Base-by-base conservation (phyloP, 2,329 filamentous ascomycete species). In the Neopestalotiopsis clavispora region DNA sequence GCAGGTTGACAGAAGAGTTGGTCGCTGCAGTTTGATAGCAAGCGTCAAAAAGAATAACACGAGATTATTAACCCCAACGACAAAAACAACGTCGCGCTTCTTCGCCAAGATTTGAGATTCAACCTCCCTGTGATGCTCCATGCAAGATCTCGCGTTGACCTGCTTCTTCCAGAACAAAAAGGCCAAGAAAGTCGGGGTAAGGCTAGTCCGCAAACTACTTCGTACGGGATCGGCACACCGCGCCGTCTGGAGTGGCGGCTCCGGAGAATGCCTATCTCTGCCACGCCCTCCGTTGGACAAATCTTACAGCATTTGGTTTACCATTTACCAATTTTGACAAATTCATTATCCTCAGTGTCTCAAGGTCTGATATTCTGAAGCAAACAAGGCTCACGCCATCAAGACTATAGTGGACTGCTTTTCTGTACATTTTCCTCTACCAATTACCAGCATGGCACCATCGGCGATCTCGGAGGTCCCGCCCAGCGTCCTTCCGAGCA, bases 381-480 rank as follows among this genome's bases (percentile, higher is more conserved):
- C n/a, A 20, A 6, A 52, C 45, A 52, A 12, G 10, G 6, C 10
- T 38, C 4, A 3, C 2, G 45, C 14, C 17, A 17, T 17, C 17
- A 20, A 52, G n/a, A n/a, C 12, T 14, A 3, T 10, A 20, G 28
- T 23, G 23, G 28, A 4, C 30, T 3, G 9, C 57, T 59, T 14
- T 59, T 59, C n/a, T n/a, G 49, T 13, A 28, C n/a, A 28, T 7
- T 5, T 64, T 20, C 20, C 14, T 20, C 9, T 49, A 17, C 40
- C 34, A 49, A 12, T n/a, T 49, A 10, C n/a, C 13, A 67, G 17
- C 67, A 80, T 79, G 78, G 76, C 78, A 6, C 77, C 78, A 20
- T 78, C 78, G 64, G 77, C 76, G 28, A 75, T 75, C 59, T 72
- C 75, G 30, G 74, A 77, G 67, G 70, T 72, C 30, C 30, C 74